Percentiles rank a stretch among this genome's conserved stretches.
Evolutionary conservation across 1,284 basidiomycete species (phyloP).

Genomic region (Vanrija sp.): DNA sequence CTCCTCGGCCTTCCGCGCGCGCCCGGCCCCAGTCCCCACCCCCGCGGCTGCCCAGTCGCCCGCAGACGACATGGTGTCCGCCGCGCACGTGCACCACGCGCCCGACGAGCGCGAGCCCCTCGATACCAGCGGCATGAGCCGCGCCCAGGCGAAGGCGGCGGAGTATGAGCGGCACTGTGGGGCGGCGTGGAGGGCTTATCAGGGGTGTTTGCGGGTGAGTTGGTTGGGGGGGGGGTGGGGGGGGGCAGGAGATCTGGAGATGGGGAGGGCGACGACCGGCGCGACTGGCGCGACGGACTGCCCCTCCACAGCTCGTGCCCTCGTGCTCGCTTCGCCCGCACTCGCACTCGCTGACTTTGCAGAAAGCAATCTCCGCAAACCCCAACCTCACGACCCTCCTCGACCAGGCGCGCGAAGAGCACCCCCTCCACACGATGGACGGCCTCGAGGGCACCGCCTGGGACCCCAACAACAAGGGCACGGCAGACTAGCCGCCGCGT

Average conservation of each 20-base stretch:
- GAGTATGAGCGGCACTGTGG: slow-evolving; percentile 82
- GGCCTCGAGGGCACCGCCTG: slow-evolving; percentile 40
- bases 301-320: background rate
- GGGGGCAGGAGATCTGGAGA: background rate
- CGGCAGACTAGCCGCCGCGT: background rate
- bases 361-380: slow-evolving; percentile 79
- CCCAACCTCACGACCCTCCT: slow-evolving; percentile 67
- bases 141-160: slow-evolving; percentile 55
- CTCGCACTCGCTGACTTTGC: slow-evolving; percentile 5
- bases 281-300: too few species aligned
- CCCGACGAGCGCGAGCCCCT: slow-evolving; percentile 15
- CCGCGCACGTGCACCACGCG: slow-evolving; percentile 12
- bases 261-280: background rate
- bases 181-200: slow-evolving; percentile 71
- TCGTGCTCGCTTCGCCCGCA: background rate
- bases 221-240: background rate
- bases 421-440: slow-evolving; percentile 56
- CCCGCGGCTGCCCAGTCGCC: background rate
- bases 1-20: slow-evolving; percentile 22
- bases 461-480: slow-evolving; percentile 26
- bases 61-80: slow-evolving; percentile 18
- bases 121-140: slow-evolving; percentile 38
- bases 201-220: slow-evolving; percentile 68
- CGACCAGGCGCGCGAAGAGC: slow-evolving; percentile 73
- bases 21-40: background rate